Evolutionary conservation across 352 stramenopile species (phyloP).

Genomic region (Phytophthora europaea): DNA sequence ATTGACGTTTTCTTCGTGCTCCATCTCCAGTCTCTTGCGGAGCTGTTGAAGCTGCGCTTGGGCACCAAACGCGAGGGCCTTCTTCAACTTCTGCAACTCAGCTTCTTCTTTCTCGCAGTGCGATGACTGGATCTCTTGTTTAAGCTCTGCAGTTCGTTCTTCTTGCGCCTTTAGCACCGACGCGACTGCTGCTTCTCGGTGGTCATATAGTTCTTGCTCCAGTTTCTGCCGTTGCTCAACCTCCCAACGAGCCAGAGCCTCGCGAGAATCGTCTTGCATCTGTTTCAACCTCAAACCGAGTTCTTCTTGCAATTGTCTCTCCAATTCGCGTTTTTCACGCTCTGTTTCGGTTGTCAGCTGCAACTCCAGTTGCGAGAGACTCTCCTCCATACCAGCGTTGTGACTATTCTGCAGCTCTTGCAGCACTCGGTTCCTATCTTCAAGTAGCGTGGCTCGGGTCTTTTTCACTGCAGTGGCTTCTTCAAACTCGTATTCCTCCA

Average conservation of each 20-base stretch:
- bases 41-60: constrained; percentile 75
- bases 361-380: constrained; percentile 46
- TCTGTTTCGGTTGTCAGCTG: constrained; percentile 52
- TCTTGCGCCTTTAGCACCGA: constrained; percentile 57
- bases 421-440: constrained; percentile 46
- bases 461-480: constrained; percentile 44
- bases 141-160: constrained; percentile 50
- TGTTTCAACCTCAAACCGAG: constrained; percentile 34
- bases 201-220: constrained; percentile 54
- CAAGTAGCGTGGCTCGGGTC: constrained; percentile 36
- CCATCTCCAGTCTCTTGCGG: constrained; percentile 46
- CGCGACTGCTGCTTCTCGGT: constrained; percentile 48
- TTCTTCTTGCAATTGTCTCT: constrained; percentile 50
- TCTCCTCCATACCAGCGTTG: constrained; percentile 48
- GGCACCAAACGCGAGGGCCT: constrained; percentile 63
- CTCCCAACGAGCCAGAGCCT: constrained; percentile 49
- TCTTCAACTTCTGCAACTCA: constrained; percentile 70
- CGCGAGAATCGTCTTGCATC: constrained; percentile 45
- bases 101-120: constrained; percentile 49
- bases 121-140: constrained; percentile 48
- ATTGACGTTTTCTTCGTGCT: constrained; percentile 47
- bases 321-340: constrained; percentile 41
- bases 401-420: constrained; percentile 48
- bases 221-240: constrained; percentile 52
- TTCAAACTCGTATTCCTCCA: constrained; percentile 60